Evolutionary conservation across 148 eudicot genomes (phyloP).

Genomic region (Rheum nobile): DNA sequence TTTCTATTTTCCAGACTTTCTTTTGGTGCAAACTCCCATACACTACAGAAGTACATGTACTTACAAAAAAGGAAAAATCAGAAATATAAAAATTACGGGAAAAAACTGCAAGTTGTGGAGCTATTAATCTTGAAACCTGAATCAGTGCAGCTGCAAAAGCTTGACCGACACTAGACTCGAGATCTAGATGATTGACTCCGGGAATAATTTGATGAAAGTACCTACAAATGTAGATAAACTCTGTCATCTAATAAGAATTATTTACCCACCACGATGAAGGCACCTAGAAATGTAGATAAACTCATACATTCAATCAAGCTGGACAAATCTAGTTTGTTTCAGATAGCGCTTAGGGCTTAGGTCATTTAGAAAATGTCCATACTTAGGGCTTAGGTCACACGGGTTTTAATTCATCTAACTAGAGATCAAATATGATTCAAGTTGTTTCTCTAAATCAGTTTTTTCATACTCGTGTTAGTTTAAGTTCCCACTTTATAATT

Average conservation of each 20-base stretch:
- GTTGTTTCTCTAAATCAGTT: too few species aligned
- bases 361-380: neutral
- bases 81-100: neutral
- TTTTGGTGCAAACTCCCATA: too few species aligned
- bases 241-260: slow-evolving; percentile 1
- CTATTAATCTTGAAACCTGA: neutral
- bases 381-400: too few species aligned
- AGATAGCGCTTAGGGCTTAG: neutral
- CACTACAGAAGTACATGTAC: too few species aligned
- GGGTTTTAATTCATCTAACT: too few species aligned
- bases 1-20: neutral
- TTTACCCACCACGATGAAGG: neutral
- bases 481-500: too few species aligned
- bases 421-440: neutral
- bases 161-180: slow-evolving; percentile 19
- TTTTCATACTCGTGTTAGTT: too few species aligned
- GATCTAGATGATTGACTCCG: slow-evolving; percentile 62
- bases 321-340: neutral
- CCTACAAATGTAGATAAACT: slow-evolving; percentile 24
- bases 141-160: neutral
- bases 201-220: slow-evolving; percentile 69
- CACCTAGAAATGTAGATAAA: neutral
- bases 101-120: neutral
- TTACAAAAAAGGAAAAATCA: too few species aligned
- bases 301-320: neutral